Evolutionary conservation across 345 rosid genomes (phyloP), one percentile per base, ranked within the genome.

Genomic region (Gossypium ekmanianum): DNA sequence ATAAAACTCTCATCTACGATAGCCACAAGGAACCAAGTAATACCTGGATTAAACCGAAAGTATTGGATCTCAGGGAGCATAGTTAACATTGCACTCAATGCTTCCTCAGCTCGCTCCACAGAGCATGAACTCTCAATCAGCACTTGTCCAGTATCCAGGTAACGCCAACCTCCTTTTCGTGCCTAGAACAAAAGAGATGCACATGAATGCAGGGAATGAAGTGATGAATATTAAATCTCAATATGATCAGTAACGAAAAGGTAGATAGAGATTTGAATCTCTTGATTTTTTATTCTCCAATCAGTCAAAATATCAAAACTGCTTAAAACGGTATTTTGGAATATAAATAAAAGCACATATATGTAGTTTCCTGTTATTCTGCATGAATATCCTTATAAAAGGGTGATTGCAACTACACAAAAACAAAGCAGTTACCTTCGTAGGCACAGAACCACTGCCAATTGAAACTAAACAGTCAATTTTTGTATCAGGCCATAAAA

Each of bases 51-150:
- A 81, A 95, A 91, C 39, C 97, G 94, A 81, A 81, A 95, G 69
- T 95, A 95, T 51, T 91, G 94, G 74, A 95, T 88, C 77, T 90
- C 98, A 10, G 99, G 97, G 68, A 90, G 90, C 94, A 95, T 79
- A 8, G 98, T 94, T 16, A 95, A 88, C 86, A 91, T 74, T 24
- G 98, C 89, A 84, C 94, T 91, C 82, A 95, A 68, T 79, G 92
- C 99, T 88, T 95, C 99, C 83, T 95, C 98, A 62, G 88, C 99
- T 16, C 97, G 83, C 68, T 95, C 98, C 76, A 93, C 98, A 41
- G 97, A 93, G 88, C 99, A 93, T 26, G 99, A 93, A 85, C 98
- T 95, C 87, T 95, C 99, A 82, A 95, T 89, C 78, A 95, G 83
- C 79, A 95, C 97, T 84, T 95, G 99, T 20, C 99, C 98, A 9